Conservation (phyloP, 2,329 filamentous ascomycete genomes). For the Exophiala sideris region DNA sequence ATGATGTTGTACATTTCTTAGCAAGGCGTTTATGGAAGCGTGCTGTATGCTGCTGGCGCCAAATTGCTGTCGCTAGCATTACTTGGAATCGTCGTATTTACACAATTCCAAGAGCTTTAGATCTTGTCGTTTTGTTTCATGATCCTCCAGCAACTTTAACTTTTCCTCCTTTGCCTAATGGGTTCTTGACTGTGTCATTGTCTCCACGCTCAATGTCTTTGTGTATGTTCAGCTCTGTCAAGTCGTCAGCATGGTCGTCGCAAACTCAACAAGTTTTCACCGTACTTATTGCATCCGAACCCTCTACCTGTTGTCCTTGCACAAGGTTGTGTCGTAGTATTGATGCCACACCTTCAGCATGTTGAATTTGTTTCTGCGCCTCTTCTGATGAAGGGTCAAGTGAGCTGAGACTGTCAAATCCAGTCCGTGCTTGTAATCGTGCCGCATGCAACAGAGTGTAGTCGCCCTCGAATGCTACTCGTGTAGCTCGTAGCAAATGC, state of each 20-base stretch:
- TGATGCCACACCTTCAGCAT: slow-evolving; percentile 77
- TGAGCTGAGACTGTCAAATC: slow-evolving; percentile 66
- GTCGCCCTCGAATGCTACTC: slow-evolving; percentile 82
- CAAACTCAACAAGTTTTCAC: slow-evolving; percentile 9
- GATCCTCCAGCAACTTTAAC: slow-evolving; percentile 35
- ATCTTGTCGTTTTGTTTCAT: slow-evolving; percentile 20
- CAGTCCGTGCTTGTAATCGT: slow-evolving; percentile 65
- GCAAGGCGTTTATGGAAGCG: slow-evolving; percentile 27
- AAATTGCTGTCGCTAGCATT: background rate
- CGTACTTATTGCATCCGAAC: slow-evolving; percentile 29
- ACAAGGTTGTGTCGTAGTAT: slow-evolving; percentile 83
- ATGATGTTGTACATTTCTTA: slow-evolving; percentile 32
- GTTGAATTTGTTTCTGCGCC: slow-evolving; percentile 62
- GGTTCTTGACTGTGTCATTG: slow-evolving; percentile 77
- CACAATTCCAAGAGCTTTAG: background rate
- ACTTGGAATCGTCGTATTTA: slow-evolving; percentile 16
- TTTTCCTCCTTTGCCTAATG: slow-evolving; percentile 21
- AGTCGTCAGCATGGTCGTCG: background rate
- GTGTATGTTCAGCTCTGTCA: slow-evolving; percentile 78
- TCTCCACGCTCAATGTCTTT: slow-evolving; percentile 86
- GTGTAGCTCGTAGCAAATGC: slow-evolving; percentile 73
- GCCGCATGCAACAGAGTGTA: slow-evolving; percentile 65
- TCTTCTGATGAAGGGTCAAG: slow-evolving; percentile 58
- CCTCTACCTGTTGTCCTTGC: slow-evolving; percentile 63
- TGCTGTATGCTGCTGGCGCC: background rate